phyloP scores from a whole-genome alignment of 2,329 filamentous ascomycete genomes.

The Cercospora berteroae region DNA sequence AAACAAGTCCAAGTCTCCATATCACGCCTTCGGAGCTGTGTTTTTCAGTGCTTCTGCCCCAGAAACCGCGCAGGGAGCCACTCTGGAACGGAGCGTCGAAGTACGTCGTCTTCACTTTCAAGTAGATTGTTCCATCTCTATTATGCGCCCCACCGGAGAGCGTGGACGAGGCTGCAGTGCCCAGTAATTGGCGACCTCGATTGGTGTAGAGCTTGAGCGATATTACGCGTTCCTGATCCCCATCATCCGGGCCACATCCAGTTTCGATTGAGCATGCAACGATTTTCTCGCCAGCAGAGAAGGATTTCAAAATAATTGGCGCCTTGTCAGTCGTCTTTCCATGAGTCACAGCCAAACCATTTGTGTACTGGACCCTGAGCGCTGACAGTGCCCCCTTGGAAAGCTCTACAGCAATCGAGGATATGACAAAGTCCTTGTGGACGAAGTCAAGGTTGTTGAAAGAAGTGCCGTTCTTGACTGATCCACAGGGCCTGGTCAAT shows the following conservation, averaged over 20 bases:
- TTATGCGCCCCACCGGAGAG: background rate
- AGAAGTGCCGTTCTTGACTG: background rate
- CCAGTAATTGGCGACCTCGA: background rate
- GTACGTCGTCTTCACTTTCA: background rate
- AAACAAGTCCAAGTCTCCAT: background rate
- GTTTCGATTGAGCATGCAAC: background rate
- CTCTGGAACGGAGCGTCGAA: background rate
- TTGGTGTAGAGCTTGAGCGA: background rate
- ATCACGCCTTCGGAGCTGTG: background rate
- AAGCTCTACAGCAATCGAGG: background rate
- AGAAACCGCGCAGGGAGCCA: background rate
- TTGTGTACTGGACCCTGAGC: background rate
- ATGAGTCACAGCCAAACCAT: background rate
- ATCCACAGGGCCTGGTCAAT: background rate
- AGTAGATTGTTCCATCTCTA: background rate
- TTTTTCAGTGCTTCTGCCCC: background rate
- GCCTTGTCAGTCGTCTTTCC: background rate
- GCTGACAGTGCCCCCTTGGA: background rate
- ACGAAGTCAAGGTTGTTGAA: background rate
- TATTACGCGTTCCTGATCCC: background rate
- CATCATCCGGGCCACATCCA: background rate
- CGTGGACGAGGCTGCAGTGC: background rate
- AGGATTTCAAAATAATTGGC: background rate
- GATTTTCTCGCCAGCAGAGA: background rate
- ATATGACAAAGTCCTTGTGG: background rate